Conservation (phyloP, 2,329 filamentous ascomycete genomes). For the Mycosphaerella arachidis region DNA sequence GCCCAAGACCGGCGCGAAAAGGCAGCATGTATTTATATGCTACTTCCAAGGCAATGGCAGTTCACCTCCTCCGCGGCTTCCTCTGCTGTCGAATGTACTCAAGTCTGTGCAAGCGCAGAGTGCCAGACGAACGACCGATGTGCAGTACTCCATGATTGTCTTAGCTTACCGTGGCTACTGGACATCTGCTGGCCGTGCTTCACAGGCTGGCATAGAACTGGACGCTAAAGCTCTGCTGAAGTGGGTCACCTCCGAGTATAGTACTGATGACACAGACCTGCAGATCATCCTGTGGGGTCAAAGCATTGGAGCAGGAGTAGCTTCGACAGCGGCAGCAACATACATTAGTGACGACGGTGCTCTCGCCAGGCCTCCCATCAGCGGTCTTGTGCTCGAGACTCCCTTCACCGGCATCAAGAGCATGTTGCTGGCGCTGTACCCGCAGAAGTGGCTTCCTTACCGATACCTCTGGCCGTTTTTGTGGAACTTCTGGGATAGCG, state of each 20-base stretch:
- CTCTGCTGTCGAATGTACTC: constrained; percentile 44
- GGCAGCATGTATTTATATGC: constrained; percentile 38
- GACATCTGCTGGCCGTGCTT: constrained; percentile 68
- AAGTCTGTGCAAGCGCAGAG: constrained; percentile 35
- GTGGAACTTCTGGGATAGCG: constrained; percentile 54
- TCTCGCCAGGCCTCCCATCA: constrained; percentile 26
- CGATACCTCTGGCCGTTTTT: constrained; percentile 70
- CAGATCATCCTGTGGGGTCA: constrained; percentile 68
- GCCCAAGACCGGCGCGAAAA: neutral
- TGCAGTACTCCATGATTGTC: constrained; percentile 35
- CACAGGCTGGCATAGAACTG: constrained; percentile 63
- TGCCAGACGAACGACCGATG: neutral
- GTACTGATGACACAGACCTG: constrained; percentile 30
- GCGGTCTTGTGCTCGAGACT: constrained; percentile 65
- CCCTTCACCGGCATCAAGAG: constrained; percentile 66
- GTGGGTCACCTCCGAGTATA: constrained; percentile 53
- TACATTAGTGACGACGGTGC: constrained; percentile 38
- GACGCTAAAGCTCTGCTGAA: constrained; percentile 62
- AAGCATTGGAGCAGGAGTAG: constrained; percentile 69
- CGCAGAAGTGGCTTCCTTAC: constrained; percentile 76
- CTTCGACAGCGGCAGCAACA: constrained; percentile 54
- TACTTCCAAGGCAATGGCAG: constrained; percentile 49
- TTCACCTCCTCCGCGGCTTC: constrained; percentile 45
- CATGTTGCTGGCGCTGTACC: constrained; percentile 70
- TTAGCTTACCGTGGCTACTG: constrained; percentile 68